A percentile compares a stretch with the other conserved stretches of the same genome.
These are phyloP conservation scores for Arachis stenosperma DNA, from an alignment of 306 rosid genomes.

Conservation along the genomic window DNA sequence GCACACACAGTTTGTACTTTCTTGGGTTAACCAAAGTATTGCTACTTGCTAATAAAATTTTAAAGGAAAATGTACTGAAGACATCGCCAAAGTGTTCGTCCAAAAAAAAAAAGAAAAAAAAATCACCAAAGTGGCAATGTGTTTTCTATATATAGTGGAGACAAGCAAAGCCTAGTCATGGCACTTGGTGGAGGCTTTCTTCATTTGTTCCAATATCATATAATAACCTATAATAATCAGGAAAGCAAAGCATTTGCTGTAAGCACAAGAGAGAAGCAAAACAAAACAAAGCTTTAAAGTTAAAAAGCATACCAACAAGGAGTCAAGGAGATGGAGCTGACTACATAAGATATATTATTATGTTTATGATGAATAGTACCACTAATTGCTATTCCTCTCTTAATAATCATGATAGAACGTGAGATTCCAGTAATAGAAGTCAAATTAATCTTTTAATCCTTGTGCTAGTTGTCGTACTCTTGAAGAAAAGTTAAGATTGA, in stretches of 20 bases:
- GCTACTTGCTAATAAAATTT: constrained; percentile 63
- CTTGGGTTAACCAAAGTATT: constrained; percentile 56
- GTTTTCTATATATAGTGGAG: neutral
- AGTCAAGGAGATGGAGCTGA: neutral
- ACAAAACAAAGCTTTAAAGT: neutral
- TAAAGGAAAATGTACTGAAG: constrained; percentile 27
- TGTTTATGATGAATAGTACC: constrained; percentile 13
- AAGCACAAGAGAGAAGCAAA: neutral
- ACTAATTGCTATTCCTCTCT: constrained; percentile 30
- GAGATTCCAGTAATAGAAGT: neutral
- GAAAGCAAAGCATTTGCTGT: neutral
- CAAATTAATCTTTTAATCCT: constrained; percentile 28
- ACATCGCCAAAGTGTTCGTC: constrained; percentile 6
- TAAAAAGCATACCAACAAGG: neutral
- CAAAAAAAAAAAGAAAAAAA: too few relatives aligned
- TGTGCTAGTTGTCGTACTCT: neutral
- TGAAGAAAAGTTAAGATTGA: constrained; percentile 4
- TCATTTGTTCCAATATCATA: neutral
- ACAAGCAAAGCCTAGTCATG: constrained; percentile 17
- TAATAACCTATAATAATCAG: neutral
- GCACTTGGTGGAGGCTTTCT: constrained; percentile 8
- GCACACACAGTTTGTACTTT: constrained; percentile 14
- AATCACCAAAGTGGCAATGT: constrained; percentile 17
- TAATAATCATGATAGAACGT: constrained; percentile 2
- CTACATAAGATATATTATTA: neutral